Evolutionary conservation across 768 basidiomycete genomes (phyloP), one percentile per base, ranked within the genome.

Genomic region (Chlorophyllum brunneum): DNA sequence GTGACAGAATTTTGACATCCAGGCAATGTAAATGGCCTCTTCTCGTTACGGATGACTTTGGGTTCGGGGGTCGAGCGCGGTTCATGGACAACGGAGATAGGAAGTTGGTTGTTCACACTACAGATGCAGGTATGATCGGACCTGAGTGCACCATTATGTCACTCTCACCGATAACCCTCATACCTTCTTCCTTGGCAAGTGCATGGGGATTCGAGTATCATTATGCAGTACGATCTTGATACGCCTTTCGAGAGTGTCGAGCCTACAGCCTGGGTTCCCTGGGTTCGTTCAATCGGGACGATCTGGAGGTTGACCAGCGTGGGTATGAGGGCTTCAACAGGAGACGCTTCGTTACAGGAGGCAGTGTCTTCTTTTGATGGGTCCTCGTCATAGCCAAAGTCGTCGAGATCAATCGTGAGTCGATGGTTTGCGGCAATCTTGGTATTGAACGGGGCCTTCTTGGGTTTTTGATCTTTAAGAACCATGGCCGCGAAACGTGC

Each of bases 401-500:
- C 48, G 18, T 49, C 48, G 6, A 40, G 29, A 11, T 49, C 27
- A 10, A 49, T 49, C 24, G 22, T 49, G 15, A 49, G 29, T 40
- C 37, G 37, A 23, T 34, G 39, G 9, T 9, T 3, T 20, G 36
- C 47, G n/a, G n/a, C 36, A 20, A 16, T 18, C 27, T 27, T 30
- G 23, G 27, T 18, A 26, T 11, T 23, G 16, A 40, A 40, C 10
- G 30, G 27, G 26, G 23, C 16, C 13, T 33, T 15, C 29, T 15
- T 41, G 11, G 11, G 16, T 45, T 39, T 34, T 18, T 45, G n/a
- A n/a, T 22, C 34, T 26, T 10, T 24, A 5, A 53, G 16, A 18
- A 46, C 29, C 34, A 53, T 46, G 22, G 20, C 36, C 15, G 50
- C 23, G 13, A 51, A 51, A 16, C 16, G 26, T 27, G 41, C 50